Conservation (phyloP, 1,284 basidiomycete species). For the Cutaneotrichosporon sp. region DNA sequence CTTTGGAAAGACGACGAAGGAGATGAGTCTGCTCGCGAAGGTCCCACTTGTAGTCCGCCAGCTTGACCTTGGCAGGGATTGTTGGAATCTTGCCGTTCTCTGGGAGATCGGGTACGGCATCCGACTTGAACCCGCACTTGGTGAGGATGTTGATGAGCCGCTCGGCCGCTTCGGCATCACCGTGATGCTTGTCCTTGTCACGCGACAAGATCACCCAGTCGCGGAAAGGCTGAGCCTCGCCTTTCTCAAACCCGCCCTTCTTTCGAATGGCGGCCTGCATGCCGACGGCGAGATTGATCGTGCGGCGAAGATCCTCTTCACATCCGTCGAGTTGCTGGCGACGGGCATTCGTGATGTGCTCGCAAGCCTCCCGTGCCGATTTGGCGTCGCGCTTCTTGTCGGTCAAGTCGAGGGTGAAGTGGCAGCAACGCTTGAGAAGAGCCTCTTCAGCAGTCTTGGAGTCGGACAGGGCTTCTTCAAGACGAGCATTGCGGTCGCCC, state of each 20-base stretch:
- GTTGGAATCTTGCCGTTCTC: conserved; percentile 48
- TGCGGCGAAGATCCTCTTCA: conserved; percentile 68
- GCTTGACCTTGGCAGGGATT: conserved; percentile 31
- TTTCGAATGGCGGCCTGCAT: conserved; percentile 44
- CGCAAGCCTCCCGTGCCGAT: conserved; percentile 80
- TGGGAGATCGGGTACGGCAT: conserved; percentile 28
- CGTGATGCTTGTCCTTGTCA: conserved; percentile 59
- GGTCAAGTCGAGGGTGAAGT: conserved; percentile 75
- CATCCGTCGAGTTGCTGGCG: conserved; percentile 76
- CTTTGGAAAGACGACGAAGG: conserved; percentile 77
- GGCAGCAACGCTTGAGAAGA: conserved; percentile 86
- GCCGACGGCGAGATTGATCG: conserved; percentile 66
- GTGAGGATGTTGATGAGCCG: conserved; percentile 54
- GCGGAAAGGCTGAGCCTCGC: conserved; percentile 41
- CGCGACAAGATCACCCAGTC: conserved; percentile 41
- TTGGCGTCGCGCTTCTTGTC: conserved; percentile 59
- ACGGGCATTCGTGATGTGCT: conserved; percentile 83
- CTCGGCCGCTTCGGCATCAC: conserved; percentile 59
- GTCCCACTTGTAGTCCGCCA: conserved; percentile 68
- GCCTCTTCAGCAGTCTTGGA: conserved; percentile 90
- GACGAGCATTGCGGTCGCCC: conserved; percentile 84
- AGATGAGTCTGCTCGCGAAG: conserved; percentile 84
- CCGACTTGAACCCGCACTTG: conserved; percentile 41
- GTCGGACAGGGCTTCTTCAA: conserved; percentile 83
- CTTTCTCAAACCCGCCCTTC: conserved; percentile 30